Conservation (phyloP, 116 monocot genomes). For the Dioscorea cayenensis region DNA sequence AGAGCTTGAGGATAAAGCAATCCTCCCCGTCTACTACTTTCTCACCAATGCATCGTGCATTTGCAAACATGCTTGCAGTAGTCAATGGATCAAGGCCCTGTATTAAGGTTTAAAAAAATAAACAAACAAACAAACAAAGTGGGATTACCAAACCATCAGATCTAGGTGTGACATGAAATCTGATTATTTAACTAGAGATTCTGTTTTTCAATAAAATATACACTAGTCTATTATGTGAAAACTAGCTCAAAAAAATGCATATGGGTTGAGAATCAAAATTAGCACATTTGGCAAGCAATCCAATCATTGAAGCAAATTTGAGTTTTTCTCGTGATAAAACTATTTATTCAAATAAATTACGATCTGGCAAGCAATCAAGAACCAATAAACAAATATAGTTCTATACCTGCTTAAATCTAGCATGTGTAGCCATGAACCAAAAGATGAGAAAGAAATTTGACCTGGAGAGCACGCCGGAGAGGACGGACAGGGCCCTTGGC, state of each 20-base stretch:
- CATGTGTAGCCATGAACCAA: background rate
- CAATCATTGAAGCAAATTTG: background rate
- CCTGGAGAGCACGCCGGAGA: constrained; percentile 86
- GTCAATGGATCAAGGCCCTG: constrained; percentile 92
- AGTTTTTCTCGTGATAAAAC: background rate
- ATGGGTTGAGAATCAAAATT: background rate
- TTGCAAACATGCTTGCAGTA: constrained; percentile 78
- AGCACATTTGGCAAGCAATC: background rate
- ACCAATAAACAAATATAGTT: background rate
- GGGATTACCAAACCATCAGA: background rate
- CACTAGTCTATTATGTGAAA: too few species aligned
- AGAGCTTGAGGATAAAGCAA: constrained; percentile 92
- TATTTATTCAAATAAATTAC: background rate
- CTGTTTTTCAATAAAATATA: background rate
- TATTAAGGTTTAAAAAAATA: background rate
- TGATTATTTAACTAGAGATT: background rate
- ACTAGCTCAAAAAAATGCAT: too few species aligned
- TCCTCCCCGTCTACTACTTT: constrained; percentile 82
- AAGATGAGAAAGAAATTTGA: constrained; percentile 2
- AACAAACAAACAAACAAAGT: too few species aligned
- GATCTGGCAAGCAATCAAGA: background rate
- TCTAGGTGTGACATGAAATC: background rate
- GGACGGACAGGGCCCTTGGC: constrained; percentile 92
- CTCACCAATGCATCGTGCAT: constrained; percentile 85
- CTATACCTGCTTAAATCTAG: constrained; percentile 1